A percentile compares a stretch with the other conserved stretches of the same genome.
These are phyloP conservation scores for Ceratocystis variospora DNA, from an alignment of 2,329 filamentous ascomycete species.

Conservation along the genomic window DNA sequence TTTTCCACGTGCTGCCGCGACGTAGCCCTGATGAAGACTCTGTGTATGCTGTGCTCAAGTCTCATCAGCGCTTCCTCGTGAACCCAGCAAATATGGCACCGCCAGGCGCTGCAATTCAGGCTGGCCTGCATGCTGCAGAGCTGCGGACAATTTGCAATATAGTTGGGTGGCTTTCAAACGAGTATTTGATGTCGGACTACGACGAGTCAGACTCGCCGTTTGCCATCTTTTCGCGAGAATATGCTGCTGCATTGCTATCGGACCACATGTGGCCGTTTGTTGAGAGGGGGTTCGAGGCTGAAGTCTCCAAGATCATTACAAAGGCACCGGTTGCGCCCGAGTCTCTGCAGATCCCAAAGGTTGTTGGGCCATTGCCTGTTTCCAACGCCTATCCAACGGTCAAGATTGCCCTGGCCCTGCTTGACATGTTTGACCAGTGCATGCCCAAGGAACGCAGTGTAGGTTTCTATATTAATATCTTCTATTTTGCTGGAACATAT, in stretches of 20 bases:
- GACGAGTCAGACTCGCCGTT: constrained; percentile 45
- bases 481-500: neutral
- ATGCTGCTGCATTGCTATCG: constrained; percentile 41
- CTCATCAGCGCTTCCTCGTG: constrained; percentile 37
- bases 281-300: constrained; percentile 40
- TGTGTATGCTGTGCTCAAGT: constrained; percentile 37
- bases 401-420: constrained; percentile 43
- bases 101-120: constrained; percentile 37
- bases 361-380: constrained; percentile 35
- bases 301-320: constrained; percentile 41
- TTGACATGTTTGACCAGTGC: constrained; percentile 48
- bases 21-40: constrained; percentile 38
- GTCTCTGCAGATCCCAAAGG: constrained; percentile 37
- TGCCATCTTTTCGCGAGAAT: constrained; percentile 39
- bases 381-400: constrained; percentile 46
- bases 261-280: constrained; percentile 46
- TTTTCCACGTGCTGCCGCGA: constrained; percentile 43
- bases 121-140: constrained; percentile 34
- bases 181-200: constrained; percentile 42
- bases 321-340: constrained; percentile 35
- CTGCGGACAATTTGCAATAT: constrained; percentile 41
- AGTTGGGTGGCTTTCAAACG: constrained; percentile 44
- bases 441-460: constrained; percentile 52
- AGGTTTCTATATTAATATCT: constrained; percentile 25
- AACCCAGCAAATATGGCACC: constrained; percentile 42